A percentile compares a stretch with the other conserved stretches of the same genome.
phyloP scores from a whole-genome alignment of 139 green algal species.

The Closterium sp. region DNA sequence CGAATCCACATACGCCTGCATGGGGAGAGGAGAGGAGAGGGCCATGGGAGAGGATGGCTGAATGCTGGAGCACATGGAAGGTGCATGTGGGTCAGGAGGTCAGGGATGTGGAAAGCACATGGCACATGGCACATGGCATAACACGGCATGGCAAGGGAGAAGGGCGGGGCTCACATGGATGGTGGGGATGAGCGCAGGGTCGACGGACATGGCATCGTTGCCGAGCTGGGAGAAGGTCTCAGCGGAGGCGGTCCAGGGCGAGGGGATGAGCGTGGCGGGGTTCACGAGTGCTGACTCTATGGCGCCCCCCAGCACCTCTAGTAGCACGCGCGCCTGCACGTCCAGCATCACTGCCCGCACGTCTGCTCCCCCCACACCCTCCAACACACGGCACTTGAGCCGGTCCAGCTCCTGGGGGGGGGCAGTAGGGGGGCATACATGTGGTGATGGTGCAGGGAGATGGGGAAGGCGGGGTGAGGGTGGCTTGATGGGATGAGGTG shows the following conservation, averaged over 20 bases:
- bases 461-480: not conserved
- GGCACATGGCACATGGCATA: not conserved
- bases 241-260: not conserved
- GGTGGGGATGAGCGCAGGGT: conserved; percentile 19
- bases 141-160: not conserved
- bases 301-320: conserved; percentile 15
- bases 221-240: conserved; percentile 21
- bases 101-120: not conserved
- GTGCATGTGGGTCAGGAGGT: no score
- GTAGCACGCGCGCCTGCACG: conserved; percentile 39
- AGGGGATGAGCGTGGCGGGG: conserved; percentile 11
- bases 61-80: not conserved
- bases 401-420: conserved; percentile 35
- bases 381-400: conserved; percentile 30
- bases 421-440: not conserved
- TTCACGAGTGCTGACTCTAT: conserved; percentile 36
- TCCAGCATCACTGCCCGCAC: conserved; percentile 35
- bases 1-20: conserved; percentile 46
- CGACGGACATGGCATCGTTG: conserved; percentile 24
- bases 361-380: conserved; percentile 24
- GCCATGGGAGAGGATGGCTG: not conserved
- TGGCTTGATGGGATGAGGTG: not conserved
- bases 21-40: not conserved
- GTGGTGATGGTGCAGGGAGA: not conserved
- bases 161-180: conserved; percentile 12